Conservation (phyloP, 1,284 basidiomycete genomes). For the Cryptococcus hybrid region DNA sequence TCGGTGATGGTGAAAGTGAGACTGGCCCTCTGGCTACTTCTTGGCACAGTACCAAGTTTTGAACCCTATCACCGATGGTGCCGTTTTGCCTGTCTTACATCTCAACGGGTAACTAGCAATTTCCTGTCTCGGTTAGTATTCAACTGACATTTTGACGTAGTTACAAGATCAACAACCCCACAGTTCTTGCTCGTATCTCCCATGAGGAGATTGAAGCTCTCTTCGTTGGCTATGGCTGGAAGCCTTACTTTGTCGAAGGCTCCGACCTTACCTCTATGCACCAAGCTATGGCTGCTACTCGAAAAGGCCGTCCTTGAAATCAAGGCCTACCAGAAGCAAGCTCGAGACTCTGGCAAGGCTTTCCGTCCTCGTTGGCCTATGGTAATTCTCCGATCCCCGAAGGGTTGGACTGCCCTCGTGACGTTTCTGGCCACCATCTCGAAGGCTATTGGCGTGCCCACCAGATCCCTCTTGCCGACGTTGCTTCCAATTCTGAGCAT, state of each 20-base stretch:
- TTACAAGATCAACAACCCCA: conserved; percentile 45
- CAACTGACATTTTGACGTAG: conserved; percentile 16
- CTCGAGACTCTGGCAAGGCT: conserved; percentile 63
- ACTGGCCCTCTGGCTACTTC: conserved; percentile 74
- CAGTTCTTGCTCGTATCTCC: conserved; percentile 36
- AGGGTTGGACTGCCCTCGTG: conserved; percentile 73
- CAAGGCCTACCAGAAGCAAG: conserved; percentile 68
- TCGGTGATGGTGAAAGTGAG: conserved; percentile 84
- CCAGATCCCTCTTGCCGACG: conserved; percentile 36
- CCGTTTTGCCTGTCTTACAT: conserved; percentile 79
- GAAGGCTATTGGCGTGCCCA: conserved; percentile 62
- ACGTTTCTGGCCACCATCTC: conserved; percentile 63
- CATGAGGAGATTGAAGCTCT: conserved; percentile 35
- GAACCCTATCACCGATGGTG: conserved; percentile 79
- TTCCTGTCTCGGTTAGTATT: not conserved
- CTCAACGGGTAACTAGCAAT: conserved; percentile 55
- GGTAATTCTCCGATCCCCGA: conserved; percentile 76
- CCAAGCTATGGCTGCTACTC: conserved; percentile 61
- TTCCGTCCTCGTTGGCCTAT: conserved; percentile 86
- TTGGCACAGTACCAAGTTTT: conserved; percentile 71
- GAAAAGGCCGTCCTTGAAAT: conserved; percentile 74
- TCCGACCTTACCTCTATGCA: conserved; percentile 39
- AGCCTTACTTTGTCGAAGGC: conserved; percentile 40
- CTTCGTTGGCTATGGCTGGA: conserved; percentile 40
- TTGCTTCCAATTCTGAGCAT: conserved; percentile 29